Evolutionary conservation across 108 stramenopile species (phyloP).

Genomic region (Cyclotella cryptica): DNA sequence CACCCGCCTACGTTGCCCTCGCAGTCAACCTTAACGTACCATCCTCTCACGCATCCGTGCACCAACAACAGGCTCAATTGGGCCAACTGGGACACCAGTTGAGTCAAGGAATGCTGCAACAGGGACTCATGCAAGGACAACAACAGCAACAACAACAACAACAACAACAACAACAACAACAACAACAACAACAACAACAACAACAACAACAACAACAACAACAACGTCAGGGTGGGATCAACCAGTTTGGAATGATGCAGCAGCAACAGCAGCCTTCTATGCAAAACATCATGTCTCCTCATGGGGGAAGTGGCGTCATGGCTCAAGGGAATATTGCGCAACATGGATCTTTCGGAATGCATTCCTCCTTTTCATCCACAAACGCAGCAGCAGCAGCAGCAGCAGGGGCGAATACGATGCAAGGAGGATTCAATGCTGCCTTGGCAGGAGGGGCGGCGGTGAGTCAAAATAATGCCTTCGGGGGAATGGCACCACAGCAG

Average conservation of each 20-base stretch:
- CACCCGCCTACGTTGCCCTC: slow-evolving; percentile 76
- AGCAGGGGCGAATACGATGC: background rate
- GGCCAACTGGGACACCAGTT: slow-evolving; percentile 24
- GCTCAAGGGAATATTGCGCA: slow-evolving; percentile 6
- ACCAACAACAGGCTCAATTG: slow-evolving; percentile 41
- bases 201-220: slow-evolving; percentile 32
- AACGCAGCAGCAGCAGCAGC: slow-evolving; percentile 28
- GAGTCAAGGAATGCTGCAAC: slow-evolving; percentile 69
- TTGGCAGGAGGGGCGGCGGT: too few species aligned
- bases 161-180: slow-evolving; percentile 28
- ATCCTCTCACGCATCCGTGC: slow-evolving; percentile 15
- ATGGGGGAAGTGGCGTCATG: background rate
- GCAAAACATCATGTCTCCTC: background rate
- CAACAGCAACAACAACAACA: slow-evolving; percentile 32
- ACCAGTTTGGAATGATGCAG: slow-evolving; percentile 14
- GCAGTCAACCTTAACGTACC: background rate
- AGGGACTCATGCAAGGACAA: slow-evolving; percentile 39
- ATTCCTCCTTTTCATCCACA: background rate
- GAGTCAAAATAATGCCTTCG: background rate
- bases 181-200: slow-evolving; percentile 19
- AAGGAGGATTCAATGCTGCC: background rate
- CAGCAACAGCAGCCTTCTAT: background rate
- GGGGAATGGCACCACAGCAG: slow-evolving; percentile 25
- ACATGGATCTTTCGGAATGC: slow-evolving; percentile 14
- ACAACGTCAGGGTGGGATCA: slow-evolving; percentile 19